phyloP scores from a whole-genome alignment of 345 rosid species.

The Acer negundo region DNA sequence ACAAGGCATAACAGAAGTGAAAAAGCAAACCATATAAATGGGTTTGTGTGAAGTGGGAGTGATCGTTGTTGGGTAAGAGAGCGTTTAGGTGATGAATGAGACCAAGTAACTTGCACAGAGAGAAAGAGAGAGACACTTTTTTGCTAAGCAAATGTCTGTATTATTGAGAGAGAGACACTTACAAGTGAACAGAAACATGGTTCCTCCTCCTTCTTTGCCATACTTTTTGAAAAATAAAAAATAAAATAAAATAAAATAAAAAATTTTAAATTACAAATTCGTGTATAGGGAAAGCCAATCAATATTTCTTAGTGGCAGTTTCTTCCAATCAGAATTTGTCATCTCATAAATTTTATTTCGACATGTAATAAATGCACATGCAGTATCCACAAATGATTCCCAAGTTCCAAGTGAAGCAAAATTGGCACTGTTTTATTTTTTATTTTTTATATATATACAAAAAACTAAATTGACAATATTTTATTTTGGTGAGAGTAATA shows the following conservation, averaged over 20 bases:
- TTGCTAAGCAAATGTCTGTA: not conserved
- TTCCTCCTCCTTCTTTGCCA: not conserved
- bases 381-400: too few species aligned
- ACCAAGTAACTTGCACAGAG: slow-evolving; percentile 24
- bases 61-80: not conserved
- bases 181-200: not conserved
- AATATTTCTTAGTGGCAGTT: not conserved
- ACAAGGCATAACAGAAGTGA: not conserved
- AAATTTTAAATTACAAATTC: not conserved
- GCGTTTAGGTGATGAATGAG: slow-evolving; percentile 26
- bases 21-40: not conserved
- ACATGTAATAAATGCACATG: too few species aligned
- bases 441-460: too few species aligned
- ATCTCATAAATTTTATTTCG: not conserved
- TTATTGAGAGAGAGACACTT: not conserved
- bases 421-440: too few species aligned
- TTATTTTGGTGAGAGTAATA: too few species aligned
- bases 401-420: too few species aligned
- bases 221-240: not conserved
- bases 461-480: too few species aligned
- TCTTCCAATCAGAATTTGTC: not conserved
- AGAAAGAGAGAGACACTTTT: not conserved
- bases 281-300: not conserved
- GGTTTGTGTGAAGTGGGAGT: not conserved
- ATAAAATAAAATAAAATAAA: too few species aligned